Percentiles rank a stretch among this genome's conserved stretches.
phyloP scores from a whole-genome alignment of 768 basidiomycete species.

The Xerocomus potaroensis region DNA sequence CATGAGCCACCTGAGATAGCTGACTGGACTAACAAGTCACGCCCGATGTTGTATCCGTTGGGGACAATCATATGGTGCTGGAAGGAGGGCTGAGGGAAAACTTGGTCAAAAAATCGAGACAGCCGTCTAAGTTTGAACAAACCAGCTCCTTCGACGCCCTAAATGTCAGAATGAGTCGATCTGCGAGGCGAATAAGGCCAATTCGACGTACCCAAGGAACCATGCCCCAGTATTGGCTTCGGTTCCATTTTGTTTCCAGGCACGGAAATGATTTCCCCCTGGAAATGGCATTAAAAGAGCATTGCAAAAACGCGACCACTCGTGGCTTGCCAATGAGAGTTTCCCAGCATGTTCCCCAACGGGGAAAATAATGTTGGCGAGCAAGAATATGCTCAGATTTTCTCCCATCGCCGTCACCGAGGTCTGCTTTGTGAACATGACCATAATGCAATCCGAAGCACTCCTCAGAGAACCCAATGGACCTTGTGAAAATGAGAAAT shows the following conservation, averaged over 20 bases:
- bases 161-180: slow-evolving; percentile 1
- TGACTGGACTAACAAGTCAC: slow-evolving; percentile 69
- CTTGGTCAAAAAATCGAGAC: slow-evolving; percentile 1
- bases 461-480: slow-evolving; percentile 78
- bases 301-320: background rate
- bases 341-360: slow-evolving; percentile 88
- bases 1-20: slow-evolving; percentile 59
- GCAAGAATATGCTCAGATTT: slow-evolving; percentile 68
- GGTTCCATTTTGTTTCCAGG: slow-evolving; percentile 86
- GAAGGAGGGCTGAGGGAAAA: slow-evolving; percentile 42
- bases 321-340: slow-evolving; percentile 53
- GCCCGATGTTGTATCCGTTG: slow-evolving; percentile 79
- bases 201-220: slow-evolving; percentile 67
- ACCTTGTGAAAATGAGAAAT: slow-evolving; percentile 37
- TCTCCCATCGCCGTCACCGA: slow-evolving; percentile 77
- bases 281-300: slow-evolving; percentile 4
- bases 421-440: slow-evolving; percentile 68
- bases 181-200: background rate
- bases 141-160: slow-evolving; percentile 76
- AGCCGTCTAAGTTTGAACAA: background rate
- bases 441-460: slow-evolving; percentile 80
- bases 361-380: slow-evolving; percentile 73
- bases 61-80: slow-evolving; percentile 70
- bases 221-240: slow-evolving; percentile 69
- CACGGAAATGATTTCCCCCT: slow-evolving; percentile 88